These are phyloP conservation scores for Amborella trichopoda DNA, from an alignment of 164 flowering plant species.

Conservation along the genomic window DNA sequence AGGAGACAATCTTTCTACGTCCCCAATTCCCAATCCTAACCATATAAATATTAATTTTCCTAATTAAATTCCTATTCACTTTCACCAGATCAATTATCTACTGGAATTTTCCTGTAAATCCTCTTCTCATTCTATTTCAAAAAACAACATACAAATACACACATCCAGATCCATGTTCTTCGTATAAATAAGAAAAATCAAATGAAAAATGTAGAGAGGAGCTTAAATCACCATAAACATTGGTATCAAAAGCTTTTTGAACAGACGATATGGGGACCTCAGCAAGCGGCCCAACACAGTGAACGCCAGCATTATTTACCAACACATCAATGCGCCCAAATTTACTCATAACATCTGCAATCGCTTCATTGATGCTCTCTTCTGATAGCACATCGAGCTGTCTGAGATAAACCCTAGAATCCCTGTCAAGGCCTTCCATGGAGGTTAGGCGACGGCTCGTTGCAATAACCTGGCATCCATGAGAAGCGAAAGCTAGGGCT, in stretches of 20 bases:
- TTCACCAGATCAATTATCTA: no score
- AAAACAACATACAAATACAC: no score
- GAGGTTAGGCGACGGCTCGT: constrained; percentile 44
- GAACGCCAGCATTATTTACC: constrained; percentile 90
- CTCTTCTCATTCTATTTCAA: no score
- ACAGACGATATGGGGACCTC: constrained; percentile 62
- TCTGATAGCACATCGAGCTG: constrained; percentile 73
- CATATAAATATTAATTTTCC: no score
- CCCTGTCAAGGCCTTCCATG: constrained; percentile 42
- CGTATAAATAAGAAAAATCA: background rate
- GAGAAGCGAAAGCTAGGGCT: constrained; percentile 60
- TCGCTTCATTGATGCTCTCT: constrained; percentile 37
- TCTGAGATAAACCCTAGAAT: constrained; percentile 38
- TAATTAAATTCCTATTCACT: no score
- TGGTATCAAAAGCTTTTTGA: constrained; percentile 53
- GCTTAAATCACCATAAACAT: constrained; percentile 53
- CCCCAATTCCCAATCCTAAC: no score
- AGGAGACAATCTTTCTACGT: no score
- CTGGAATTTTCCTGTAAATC: no score
- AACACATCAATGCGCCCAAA: constrained; percentile 68
- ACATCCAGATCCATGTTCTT: no score
- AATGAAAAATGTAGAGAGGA: background rate
- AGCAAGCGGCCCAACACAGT: constrained; percentile 80
- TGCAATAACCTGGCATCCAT: constrained; percentile 63
- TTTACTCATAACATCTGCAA: constrained; percentile 29